Conservation (phyloP, 1,139 yeast species). For the Pichiaceae sp. region DNA sequence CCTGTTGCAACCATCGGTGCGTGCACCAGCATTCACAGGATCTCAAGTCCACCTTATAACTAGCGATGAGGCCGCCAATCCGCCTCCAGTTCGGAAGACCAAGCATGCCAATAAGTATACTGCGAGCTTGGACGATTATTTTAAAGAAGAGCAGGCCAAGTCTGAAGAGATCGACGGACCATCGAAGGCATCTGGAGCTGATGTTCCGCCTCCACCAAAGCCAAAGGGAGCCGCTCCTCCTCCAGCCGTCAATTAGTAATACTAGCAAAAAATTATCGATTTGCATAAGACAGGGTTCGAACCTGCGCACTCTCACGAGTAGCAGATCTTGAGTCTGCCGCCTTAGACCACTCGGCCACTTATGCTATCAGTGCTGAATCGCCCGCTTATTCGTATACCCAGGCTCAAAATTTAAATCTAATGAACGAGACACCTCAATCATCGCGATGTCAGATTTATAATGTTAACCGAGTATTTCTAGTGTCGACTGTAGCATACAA, state of each 20-base stretch:
- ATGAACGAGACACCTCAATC: too few relatives aligned
- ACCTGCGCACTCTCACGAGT: not conserved
- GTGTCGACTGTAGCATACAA: too few relatives aligned
- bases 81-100: conserved; percentile 9
- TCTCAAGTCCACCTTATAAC: conserved; percentile 1
- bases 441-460: too few relatives aligned
- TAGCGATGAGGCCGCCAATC: conserved; percentile 1
- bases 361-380: not conserved
- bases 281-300: not conserved
- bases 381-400: not conserved
- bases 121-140: conserved; percentile 12
- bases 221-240: not conserved
- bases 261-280: not conserved
- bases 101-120: conserved; percentile 8
- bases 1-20: conserved; percentile 11
- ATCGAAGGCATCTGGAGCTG: conserved; percentile 6
- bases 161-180: conserved; percentile 19
- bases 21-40: conserved; percentile 14
- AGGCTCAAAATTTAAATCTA: not conserved
- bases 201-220: conserved; percentile 18
- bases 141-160: conserved; percentile 21
- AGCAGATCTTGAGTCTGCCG: not conserved
- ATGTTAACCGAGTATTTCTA: too few relatives aligned
- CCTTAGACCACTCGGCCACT: not conserved
- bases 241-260: too few relatives aligned